Base-by-base conservation (phyloP, 345 rosid genomes). In the Tarenaya hassleriana region DNA sequence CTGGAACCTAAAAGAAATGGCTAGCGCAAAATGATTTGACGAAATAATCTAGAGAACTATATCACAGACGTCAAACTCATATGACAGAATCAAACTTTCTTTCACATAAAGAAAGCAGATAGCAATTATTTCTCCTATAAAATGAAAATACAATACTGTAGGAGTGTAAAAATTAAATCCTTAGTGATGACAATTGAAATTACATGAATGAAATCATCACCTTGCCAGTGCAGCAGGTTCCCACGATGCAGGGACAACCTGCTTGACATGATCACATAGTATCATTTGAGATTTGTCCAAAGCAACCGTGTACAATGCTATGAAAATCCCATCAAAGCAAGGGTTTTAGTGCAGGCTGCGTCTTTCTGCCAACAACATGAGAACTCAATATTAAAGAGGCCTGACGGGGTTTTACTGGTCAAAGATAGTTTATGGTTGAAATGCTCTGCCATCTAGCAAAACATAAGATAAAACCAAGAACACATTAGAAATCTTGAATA, bases 331-430 rank as follows among this genome's bases (percentile, higher is more conserved):
- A 76, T 84, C 95, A 57, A 87, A 91, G 98, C 82, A 41, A 91
- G 95, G 60, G 77, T 77, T 68, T 87, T 91, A n/a, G 98, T 87
- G 62, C 67, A 80, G 39, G 94, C 94, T 17, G 95, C 94, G 65
- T 91, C 98, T 58, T 81, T 87, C 66, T 87, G 94, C 98, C 96
- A 91, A 70, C 80, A 74, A 53, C 95, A 72, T 5, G 95, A 79
- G 71, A 80, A 91, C 17, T 84, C 95, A 63, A 86, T 48, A 63
- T 91, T 87, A 71, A 91, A 91, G 53, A 77, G 80, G 52, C 98
- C 98, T 0, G 96, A 87, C 1, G 98, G 98, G 50, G 84, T 84
- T 79, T 84, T 82, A 52, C 98, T 96, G 34, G 84, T 79, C 65
- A 84, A 53, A 60, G 95, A 83, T 53, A 82, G 61, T 56, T 87